Evolutionary conservation across 306 rosid species (phyloP), one percentile per base, ranked within the genome.

Genomic region (Cucurbita ficifolia): DNA sequence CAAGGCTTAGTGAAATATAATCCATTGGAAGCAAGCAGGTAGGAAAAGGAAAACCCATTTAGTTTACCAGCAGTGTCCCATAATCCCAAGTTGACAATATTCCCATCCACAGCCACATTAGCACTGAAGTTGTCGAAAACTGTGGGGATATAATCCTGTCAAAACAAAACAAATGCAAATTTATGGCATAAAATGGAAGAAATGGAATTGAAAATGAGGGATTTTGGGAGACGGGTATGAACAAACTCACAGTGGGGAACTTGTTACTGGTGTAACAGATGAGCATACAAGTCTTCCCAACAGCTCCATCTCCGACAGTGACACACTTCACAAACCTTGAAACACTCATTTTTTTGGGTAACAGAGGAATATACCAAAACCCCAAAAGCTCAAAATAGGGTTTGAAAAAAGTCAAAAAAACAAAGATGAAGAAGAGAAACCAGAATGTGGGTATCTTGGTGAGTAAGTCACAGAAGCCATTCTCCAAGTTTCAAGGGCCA

Each of bases 231-330:
- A 36, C 60, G 77, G 80, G 76, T 6, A n/a, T 29, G 22, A 56
- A 57, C 57, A 75, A 42, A 79, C 84, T 80, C 77, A 94, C 98
- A 6, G 97, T 90, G 33, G 98, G 98, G 76, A 94, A 94, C 85
- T 87, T 94, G 95, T 94, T 94, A 80, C 96, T 87, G 62, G 98
- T 94, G 85, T 94, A 94, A 84, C 98, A 94, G 75, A 94, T 88
- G 73, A 94, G 98, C 98, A 94, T 89, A 86, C 98, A 94, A 50
- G 98, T 94, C 76, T 94, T 94, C 21, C 98, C 98, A 77, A 94
- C 97, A 78, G 98, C 98, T 56, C 98, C 98, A 85, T 94, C 98
- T 11, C 98, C 98, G 76, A 94, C 98, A 5, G 98, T 94, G 22
- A 94, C 98, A 83, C 98, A 94, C 89, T 94, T 94, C 76, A 94